Conservation (phyloP, 2,329 filamentous ascomycete genomes). For the Chaetomium strumarium region DNA sequence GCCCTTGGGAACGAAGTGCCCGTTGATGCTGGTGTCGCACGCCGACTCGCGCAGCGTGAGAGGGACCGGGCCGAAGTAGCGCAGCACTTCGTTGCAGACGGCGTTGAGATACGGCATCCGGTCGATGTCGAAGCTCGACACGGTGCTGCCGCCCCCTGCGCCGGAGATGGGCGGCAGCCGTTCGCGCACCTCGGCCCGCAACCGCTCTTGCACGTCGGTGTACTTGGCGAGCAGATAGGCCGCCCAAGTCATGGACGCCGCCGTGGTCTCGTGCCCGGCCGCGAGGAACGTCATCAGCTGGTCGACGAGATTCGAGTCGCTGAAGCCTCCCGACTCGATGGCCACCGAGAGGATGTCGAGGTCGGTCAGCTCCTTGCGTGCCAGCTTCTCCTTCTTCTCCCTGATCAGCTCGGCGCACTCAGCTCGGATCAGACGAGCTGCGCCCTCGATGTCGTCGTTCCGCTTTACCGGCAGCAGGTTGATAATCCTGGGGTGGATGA, state of each 20-base stretch:
- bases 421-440: constrained; percentile 54
- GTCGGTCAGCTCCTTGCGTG: constrained; percentile 44
- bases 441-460: constrained; percentile 58
- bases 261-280: constrained; percentile 76
- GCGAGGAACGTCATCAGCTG: constrained; percentile 88
- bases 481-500: constrained; percentile 60
- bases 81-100: constrained; percentile 70
- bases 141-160: constrained; percentile 23
- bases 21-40: constrained; percentile 58
- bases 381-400: constrained; percentile 56
- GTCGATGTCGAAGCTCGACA: constrained; percentile 58
- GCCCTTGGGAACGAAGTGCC: constrained; percentile 61
- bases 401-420: constrained; percentile 64
- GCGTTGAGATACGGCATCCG: constrained; percentile 73
- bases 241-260: constrained; percentile 70
- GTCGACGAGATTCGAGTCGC: constrained; percentile 73
- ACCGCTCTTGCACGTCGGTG: constrained; percentile 56
- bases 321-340: constrained; percentile 67
- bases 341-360: constrained; percentile 78
- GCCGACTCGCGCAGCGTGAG: constrained; percentile 62
- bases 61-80: constrained; percentile 66
- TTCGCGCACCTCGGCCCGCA: constrained; percentile 62
- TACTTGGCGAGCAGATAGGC: constrained; percentile 62
- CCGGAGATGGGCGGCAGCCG: constrained; percentile 47
- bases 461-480: constrained; percentile 60